Conservation (phyloP, 352 stramenopile species). For the Lagenidium giganteum region DNA sequence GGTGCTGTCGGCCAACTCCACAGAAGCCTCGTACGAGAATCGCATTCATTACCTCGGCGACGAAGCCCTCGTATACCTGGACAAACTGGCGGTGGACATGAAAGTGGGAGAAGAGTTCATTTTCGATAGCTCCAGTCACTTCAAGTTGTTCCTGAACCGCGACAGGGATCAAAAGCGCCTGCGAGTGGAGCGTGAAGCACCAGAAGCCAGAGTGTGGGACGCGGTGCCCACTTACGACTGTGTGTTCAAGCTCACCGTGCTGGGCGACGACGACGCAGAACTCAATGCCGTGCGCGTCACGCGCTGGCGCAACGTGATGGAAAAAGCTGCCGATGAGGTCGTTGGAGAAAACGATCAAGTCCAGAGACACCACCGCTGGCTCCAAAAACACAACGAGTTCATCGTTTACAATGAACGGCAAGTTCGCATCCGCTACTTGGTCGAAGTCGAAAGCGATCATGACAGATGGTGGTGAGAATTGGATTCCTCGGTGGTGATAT, state of each 20-base stretch:
- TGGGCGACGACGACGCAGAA: conserved; percentile 9
- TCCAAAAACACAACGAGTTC: conserved; percentile 57
- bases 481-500: too few species aligned
- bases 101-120: conserved; percentile 29
- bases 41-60: conserved; percentile 24
- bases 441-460: conserved; percentile 80
- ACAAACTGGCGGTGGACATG: conserved; percentile 37
- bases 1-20: too few species aligned
- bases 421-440: conserved; percentile 67
- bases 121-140: conserved; percentile 27
- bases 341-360: too few species aligned
- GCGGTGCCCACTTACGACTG: too few species aligned
- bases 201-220: too few species aligned
- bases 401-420: conserved; percentile 77
- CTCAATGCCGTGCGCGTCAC: too few species aligned
- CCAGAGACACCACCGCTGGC: too few species aligned
- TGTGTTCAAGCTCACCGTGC: conserved; percentile 23
- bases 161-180: conserved; percentile 18
- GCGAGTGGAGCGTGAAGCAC: conserved; percentile 40
- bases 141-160: conserved; percentile 23
- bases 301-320: conserved; percentile 44
- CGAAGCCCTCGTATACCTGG: conserved; percentile 31
- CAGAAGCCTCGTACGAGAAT: conserved; percentile 35
- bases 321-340: conserved; percentile 7
- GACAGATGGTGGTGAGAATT: too few species aligned